Percentiles rank a stretch among this genome's conserved stretches.
These are phyloP conservation scores for Xerocomus minutiporus DNA, from an alignment of 1,284 basidiomycete genomes.

Conservation along the genomic window DNA sequence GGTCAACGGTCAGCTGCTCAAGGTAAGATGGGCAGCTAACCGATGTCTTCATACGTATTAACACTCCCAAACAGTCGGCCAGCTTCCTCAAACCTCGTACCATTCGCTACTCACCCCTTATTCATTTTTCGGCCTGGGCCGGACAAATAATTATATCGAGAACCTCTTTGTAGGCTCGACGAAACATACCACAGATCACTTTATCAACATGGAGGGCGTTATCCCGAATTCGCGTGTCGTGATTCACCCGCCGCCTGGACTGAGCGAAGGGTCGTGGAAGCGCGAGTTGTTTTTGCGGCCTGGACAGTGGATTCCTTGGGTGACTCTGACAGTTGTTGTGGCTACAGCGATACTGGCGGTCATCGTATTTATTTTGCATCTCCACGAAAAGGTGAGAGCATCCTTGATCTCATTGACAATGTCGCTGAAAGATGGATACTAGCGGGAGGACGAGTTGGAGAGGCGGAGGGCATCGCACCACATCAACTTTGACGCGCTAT, in stretches of 20 bases:
- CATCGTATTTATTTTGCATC: conserved; percentile 83
- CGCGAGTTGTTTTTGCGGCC: conserved; percentile 89
- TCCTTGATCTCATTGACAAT: conserved; percentile 2
- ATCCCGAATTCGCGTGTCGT: conserved; percentile 97
- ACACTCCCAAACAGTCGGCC: conserved; percentile 58
- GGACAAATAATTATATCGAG: conserved; percentile 99
- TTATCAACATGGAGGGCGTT: conserved; percentile 90
- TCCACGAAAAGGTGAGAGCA: conserved; percentile 79
- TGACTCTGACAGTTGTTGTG: conserved; percentile 79
- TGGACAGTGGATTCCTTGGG: conserved; percentile 97
- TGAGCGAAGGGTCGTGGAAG: conserved; percentile 65
- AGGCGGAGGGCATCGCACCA: conserved; percentile 82
- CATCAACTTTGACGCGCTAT: conserved; percentile 96
- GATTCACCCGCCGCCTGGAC: conserved; percentile 73
- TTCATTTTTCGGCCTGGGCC: conserved; percentile 92
- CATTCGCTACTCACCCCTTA: conserved; percentile 89
- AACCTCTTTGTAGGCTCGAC: conserved; percentile 91
- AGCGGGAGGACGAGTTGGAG: conserved; percentile 92
- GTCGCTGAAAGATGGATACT: conserved; percentile 7
- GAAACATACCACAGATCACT: conserved; percentile 64
- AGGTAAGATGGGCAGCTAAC: conserved; percentile 42
- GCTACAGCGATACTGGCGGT: conserved; percentile 72
- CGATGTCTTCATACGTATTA: conserved; percentile 1
- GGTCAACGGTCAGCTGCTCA: conserved; percentile 88
- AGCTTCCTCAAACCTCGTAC: conserved; percentile 90